Evolutionary conservation across 371 early-diverging fungal genomes (phyloP).

Genomic region (Lichtheimia ramosa): DNA sequence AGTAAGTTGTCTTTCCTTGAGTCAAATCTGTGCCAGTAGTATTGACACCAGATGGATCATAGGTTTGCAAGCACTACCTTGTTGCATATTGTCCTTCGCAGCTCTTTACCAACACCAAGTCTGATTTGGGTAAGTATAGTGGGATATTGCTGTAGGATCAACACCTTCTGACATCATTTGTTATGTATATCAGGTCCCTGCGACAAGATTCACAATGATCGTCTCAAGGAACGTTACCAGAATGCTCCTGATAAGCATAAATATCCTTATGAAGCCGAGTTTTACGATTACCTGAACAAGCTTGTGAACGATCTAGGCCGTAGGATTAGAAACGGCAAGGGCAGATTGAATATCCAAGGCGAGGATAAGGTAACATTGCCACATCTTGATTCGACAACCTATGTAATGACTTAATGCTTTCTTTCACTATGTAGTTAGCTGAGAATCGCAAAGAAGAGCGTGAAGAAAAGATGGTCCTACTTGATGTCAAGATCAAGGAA

Average conservation of each 20-base stretch:
- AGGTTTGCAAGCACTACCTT: slow-evolving; percentile 87
- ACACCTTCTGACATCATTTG: neutral
- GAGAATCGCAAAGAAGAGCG: slow-evolving; percentile 78
- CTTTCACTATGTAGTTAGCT: slow-evolving; percentile 36
- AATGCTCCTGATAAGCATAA: slow-evolving; percentile 63
- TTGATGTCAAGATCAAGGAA: slow-evolving; percentile 84
- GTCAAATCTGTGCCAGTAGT: neutral
- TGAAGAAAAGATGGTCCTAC: slow-evolving; percentile 76
- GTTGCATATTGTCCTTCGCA: slow-evolving; percentile 87
- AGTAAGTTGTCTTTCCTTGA: slow-evolving; percentile 32
- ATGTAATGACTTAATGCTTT: slow-evolving; percentile 1
- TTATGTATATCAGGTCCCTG: slow-evolving; percentile 53
- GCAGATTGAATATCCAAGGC: slow-evolving; percentile 70
- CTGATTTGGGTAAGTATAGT: slow-evolving; percentile 67
- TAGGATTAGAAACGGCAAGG: slow-evolving; percentile 74
- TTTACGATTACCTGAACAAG: slow-evolving; percentile 70
- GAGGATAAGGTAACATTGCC: slow-evolving; percentile 63
- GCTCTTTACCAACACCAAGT: slow-evolving; percentile 87
- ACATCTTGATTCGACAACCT: neutral
- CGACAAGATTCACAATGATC: slow-evolving; percentile 80
- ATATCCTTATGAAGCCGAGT: slow-evolving; percentile 77
- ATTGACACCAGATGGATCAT: slow-evolving; percentile 1
- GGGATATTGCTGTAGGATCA: neutral
- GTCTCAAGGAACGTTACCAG: slow-evolving; percentile 74
- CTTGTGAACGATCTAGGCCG: slow-evolving; percentile 76